These are phyloP conservation scores for Cornus controversa DNA, from an alignment of 148 eudicot species.

Conservation along the genomic window DNA sequence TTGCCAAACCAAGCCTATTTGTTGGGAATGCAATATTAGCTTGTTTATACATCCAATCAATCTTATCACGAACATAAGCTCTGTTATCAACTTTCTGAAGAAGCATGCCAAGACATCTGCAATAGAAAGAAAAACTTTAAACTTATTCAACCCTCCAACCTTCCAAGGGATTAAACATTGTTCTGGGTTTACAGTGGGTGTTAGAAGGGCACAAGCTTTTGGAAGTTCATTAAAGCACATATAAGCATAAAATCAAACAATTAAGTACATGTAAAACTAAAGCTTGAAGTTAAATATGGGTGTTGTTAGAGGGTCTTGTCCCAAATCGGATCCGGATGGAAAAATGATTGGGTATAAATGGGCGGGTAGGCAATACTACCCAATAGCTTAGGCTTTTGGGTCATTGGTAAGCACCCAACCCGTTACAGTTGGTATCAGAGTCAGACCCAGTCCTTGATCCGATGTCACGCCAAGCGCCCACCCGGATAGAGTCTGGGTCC, in stretches of 20 bases:
- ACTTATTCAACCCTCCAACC: neutral
- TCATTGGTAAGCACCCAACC: too few relatives aligned
- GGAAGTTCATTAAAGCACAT: neutral
- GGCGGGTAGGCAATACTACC: too few relatives aligned
- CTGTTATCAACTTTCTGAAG: constrained; percentile 91
- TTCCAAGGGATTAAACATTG: neutral
- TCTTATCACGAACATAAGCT: constrained; percentile 77
- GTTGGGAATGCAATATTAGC: constrained; percentile 78
- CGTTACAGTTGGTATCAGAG: too few relatives aligned
- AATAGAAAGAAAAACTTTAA: constrained; percentile 12
- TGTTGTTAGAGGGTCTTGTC: too few relatives aligned
- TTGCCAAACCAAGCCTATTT: constrained; percentile 95
- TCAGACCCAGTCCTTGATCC: too few relatives aligned
- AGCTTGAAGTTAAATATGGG: neutral
- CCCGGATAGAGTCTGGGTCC: too few relatives aligned
- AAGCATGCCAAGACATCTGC: constrained; percentile 90
- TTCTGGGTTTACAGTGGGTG: neutral
- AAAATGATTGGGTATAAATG: too few relatives aligned
- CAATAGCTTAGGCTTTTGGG: too few relatives aligned
- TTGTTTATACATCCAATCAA: constrained; percentile 80
- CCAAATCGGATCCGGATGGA: too few relatives aligned
- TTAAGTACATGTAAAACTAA: too few relatives aligned
- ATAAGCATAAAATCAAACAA: neutral
- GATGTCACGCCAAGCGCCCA: too few relatives aligned
- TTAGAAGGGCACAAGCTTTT: neutral